Evolutionary conservation across 768 basidiomycete genomes (phyloP).

Genomic region (Rhodosporidiobolus odoratus): DNA sequence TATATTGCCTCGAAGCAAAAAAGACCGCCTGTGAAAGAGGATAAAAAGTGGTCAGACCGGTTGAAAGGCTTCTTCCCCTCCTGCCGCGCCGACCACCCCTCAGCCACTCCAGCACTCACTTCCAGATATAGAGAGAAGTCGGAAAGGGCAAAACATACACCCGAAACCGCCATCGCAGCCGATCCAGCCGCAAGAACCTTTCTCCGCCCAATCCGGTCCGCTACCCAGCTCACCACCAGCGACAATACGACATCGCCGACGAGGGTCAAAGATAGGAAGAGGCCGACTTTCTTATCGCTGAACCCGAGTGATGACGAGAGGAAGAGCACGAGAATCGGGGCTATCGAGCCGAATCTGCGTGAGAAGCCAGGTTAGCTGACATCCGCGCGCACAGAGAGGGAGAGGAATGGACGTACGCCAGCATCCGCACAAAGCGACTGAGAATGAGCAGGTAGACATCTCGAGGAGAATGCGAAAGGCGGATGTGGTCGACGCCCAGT

Average conservation of each 20-base stretch:
- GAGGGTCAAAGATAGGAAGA: conserved; percentile 45
- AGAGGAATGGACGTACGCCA: conserved; percentile 4
- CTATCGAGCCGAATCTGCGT: conserved; percentile 35
- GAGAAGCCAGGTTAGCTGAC: neutral
- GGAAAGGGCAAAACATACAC: conserved; percentile 30
- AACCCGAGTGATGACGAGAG: conserved; percentile 40
- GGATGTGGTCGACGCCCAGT: neutral
- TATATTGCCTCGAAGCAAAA: neutral
- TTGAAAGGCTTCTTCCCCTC: no score
- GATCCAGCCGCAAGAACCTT: conserved; percentile 41
- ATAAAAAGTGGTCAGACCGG: neutral
- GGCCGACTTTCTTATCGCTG: conserved; percentile 41
- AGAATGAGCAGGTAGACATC: conserved; percentile 8
- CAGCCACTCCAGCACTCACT: no score
- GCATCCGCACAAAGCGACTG: conserved; percentile 2
- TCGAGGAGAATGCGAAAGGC: neutral
- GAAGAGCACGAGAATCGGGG: conserved; percentile 43
- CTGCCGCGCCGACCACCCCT: no score
- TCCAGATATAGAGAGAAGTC: neutral
- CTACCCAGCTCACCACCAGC: conserved; percentile 40
- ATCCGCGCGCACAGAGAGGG: neutral
- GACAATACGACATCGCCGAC: conserved; percentile 43
- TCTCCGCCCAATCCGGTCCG: conserved; percentile 42
- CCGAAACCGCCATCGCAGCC: conserved; percentile 41
- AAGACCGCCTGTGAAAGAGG: conserved; percentile 12